Base-by-base conservation (phyloP, 768 basidiomycete species). In the Lyophyllum shimeji region DNA sequence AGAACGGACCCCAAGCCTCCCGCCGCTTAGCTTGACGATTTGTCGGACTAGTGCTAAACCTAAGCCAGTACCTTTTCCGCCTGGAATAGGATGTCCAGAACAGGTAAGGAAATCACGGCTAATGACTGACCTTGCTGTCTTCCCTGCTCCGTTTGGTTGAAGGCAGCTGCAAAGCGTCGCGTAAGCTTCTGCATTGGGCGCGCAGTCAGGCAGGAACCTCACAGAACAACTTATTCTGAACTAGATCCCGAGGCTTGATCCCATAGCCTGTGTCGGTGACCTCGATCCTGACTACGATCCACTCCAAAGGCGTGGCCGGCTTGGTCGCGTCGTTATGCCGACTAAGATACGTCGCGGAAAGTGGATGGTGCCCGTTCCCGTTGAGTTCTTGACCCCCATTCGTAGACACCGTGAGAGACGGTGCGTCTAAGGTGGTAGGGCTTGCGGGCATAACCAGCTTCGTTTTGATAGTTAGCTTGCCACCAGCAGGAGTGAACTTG, bases 281-380 rank as follows among this genome's bases (percentile, higher is more conserved):
- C 66, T 94, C 92, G 25, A 94, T 88, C 54, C 93, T 79, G n/a
- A 95, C 89, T 50, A 90, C 86, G 56, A 90, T 88, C 66, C 74
- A 74, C 59, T 90, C 87, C 53, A 80, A 58, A 2, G 76, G 73
- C 0, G 74, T 59, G 5, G 65, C 50, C 1, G 72, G 68, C 58
- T 77, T 76, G 13, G 65, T 67, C 53, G 76, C 74, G 47, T 74
- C 69, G 62, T 86, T 81, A 63, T 86, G 85, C 61, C 76, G 75
- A 25, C 68, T 77, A 29, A 86, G 73, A 52, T 74, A 69, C 50
- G 68, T 61, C 18, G 65, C 64, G 40, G 73, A 83, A 40, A 76
- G 65, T 8, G 70, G 74, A 20, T 65, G 67, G 58, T 72, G 71
- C n/a, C 67, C 70, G 24, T 67, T 63, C n/a, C 67, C 70, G 24